Percentiles rank a stretch among this genome's conserved stretches.
phyloP scores from a whole-genome alignment of 257 asterid species.

The Salvia splendens region DNA sequence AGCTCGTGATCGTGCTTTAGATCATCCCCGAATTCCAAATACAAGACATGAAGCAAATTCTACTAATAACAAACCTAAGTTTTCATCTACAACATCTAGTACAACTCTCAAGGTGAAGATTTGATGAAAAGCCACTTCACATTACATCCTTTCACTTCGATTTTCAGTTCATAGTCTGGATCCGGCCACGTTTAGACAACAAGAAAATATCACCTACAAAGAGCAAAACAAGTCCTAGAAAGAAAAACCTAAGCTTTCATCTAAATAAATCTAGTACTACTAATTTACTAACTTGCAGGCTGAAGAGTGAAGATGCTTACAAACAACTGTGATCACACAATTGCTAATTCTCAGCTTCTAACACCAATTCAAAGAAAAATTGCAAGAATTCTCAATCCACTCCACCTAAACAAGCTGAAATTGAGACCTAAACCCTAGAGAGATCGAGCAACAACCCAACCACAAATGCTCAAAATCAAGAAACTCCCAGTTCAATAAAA shows the following conservation, averaged over 20 bases:
- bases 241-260: constrained; percentile 1
- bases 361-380: constrained; percentile 18
- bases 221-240: background rate
- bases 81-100: background rate
- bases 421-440: constrained; percentile 1
- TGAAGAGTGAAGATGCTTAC: background rate
- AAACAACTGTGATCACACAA: constrained; percentile 19
- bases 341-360: constrained; percentile 1
- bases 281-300: no score
- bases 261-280: background rate
- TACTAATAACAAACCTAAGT: background rate
- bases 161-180: background rate
- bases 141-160: background rate
- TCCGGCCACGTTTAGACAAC: background rate
- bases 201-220: background rate
- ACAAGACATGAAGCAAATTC: background rate
- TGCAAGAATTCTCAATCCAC: constrained; percentile 22
- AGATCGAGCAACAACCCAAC: constrained; percentile 9
- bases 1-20: background rate
- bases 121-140: constrained; percentile 19
- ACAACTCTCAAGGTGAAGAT: background rate
- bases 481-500: background rate
- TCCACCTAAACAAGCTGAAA: background rate
- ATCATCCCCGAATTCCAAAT: background rate
- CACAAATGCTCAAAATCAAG: constrained; percentile 26